Percentiles rank a stretch among this genome's conserved stretches.
phyloP scores from a whole-genome alignment of 495 filamentous ascomycete genomes.

The Hypomontagnella monticulosa region DNA sequence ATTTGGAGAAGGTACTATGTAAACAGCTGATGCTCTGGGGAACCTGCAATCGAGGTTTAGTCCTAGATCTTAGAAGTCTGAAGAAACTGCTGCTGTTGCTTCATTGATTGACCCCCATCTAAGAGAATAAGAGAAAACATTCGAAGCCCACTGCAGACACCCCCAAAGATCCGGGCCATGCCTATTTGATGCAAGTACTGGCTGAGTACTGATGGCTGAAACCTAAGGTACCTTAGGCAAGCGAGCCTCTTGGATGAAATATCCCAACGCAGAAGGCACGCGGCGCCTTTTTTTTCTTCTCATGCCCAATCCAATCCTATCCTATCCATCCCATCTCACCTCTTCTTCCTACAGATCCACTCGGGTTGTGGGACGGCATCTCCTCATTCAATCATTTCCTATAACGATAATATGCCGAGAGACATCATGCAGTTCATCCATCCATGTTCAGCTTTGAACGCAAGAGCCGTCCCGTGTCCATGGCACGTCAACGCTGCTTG shows the following conservation, averaged over 20 bases:
- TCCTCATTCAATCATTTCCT: conserved; percentile 15
- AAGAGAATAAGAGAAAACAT: no score
- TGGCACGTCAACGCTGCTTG: conserved; percentile 16
- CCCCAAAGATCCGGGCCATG: no score
- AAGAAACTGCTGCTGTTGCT: conserved; percentile 7
- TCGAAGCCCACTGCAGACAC: no score
- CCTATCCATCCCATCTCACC: background rate
- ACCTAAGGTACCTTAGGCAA: no score
- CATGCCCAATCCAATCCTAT: background rate
- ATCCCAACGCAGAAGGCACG: no score
- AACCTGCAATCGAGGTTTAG: background rate
- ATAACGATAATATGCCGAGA: conserved; percentile 5
- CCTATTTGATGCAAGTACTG: no score
- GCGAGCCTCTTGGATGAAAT: no score
- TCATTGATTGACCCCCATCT: background rate
- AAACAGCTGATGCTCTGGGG: background rate
- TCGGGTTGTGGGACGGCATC: conserved; percentile 6
- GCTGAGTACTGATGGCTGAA: no score
- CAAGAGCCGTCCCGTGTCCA: conserved; percentile 20
- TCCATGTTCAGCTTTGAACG: conserved; percentile 8
- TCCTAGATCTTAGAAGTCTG: background rate
- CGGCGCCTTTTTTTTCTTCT: background rate
- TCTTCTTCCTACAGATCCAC: conserved; percentile 15
- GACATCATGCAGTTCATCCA: conserved; percentile 14
- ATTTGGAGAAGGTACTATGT: conserved; percentile 24